Evolutionary conservation across 352 stramenopile species (phyloP).

Genomic region (Phytophthora podocarpi): DNA sequence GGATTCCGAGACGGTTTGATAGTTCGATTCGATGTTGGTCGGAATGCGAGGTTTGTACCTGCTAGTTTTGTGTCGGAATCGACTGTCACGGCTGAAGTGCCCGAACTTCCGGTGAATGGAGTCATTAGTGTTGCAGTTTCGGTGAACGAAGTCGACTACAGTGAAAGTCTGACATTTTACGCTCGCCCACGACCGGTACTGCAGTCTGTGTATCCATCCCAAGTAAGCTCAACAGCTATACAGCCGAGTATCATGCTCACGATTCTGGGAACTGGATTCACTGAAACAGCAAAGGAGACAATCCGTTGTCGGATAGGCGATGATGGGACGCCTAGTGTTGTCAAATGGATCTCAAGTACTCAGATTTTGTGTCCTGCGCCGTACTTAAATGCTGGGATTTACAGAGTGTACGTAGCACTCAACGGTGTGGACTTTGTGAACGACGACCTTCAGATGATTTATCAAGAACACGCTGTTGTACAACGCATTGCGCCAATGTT

Average conservation of each 20-base stretch:
- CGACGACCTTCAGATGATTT: slow-evolving; percentile 43
- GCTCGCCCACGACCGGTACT: slow-evolving; percentile 25
- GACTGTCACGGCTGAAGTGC: slow-evolving; percentile 20
- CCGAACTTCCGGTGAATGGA: slow-evolving; percentile 14
- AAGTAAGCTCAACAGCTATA: slow-evolving; percentile 5
- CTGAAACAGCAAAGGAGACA: slow-evolving; percentile 23
- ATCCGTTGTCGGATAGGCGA: slow-evolving; percentile 42
- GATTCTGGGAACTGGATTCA: slow-evolving; percentile 39
- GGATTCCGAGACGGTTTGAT: slow-evolving; percentile 31
- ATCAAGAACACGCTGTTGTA: slow-evolving; percentile 44
- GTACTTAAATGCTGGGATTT: slow-evolving; percentile 39
- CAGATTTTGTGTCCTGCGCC: slow-evolving; percentile 40
- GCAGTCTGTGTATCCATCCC: slow-evolving; percentile 34
- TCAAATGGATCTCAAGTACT: slow-evolving; percentile 36
- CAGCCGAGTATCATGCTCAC: slow-evolving; percentile 7
- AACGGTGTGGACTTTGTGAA: slow-evolving; percentile 54
- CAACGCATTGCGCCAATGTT: slow-evolving; percentile 44
- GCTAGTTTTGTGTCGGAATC: slow-evolving; percentile 28
- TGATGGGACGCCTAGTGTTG: neutral
- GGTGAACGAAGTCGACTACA: slow-evolving; percentile 39
- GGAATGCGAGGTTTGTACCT: slow-evolving; percentile 3
- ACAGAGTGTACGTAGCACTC: slow-evolving; percentile 50
- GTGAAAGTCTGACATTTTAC: slow-evolving; percentile 40
- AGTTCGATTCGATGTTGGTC: slow-evolving; percentile 30
- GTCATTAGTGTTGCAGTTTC: slow-evolving; percentile 36